phyloP scores from a whole-genome alignment of 257 asterid genomes.

The Fraxinus anomala region DNA sequence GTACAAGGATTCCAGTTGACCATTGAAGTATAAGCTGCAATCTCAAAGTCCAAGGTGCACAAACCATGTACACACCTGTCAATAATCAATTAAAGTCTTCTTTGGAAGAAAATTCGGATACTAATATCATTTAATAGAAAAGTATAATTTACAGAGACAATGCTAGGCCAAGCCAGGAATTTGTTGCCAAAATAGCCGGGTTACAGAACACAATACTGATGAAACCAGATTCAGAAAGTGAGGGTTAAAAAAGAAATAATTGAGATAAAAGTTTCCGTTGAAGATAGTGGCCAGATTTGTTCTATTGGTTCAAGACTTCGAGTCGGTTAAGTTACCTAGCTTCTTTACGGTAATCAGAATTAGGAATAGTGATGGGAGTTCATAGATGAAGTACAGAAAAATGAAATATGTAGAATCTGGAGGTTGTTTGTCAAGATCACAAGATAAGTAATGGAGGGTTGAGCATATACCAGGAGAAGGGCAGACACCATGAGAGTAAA shows the following conservation, averaged over 20 bases:
- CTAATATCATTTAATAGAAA: not conserved
- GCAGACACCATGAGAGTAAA: slow-evolving; percentile 93
- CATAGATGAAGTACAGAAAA: not conserved
- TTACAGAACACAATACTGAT: not conserved
- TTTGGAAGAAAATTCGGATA: not conserved
- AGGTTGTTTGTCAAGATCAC: not conserved
- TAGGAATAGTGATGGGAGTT: not conserved
- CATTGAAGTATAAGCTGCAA: slow-evolving; percentile 99
- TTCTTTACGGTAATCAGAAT: not conserved
- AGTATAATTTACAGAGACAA: too few relatives aligned
- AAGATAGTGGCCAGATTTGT: not conserved
- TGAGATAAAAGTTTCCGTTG: not conserved
- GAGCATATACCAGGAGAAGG: slow-evolving; percentile 78
- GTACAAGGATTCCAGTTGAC: slow-evolving; percentile 87
- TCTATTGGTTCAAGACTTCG: not conserved
- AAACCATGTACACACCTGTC: slow-evolving; percentile 6
- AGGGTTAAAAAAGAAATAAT: not conserved
- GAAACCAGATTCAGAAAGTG: not conserved
- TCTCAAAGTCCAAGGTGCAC: slow-evolving; percentile 60
- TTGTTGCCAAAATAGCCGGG: not conserved
- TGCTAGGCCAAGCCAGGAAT: not conserved
- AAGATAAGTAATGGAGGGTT: slow-evolving; percentile 20
- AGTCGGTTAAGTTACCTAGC: not conserved
- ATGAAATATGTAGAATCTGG: not conserved
- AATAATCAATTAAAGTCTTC: not conserved